These are phyloP conservation scores for Sphenostylis stenocarpa DNA, from an alignment of 306 rosid genomes.

Conservation along the genomic window DNA sequence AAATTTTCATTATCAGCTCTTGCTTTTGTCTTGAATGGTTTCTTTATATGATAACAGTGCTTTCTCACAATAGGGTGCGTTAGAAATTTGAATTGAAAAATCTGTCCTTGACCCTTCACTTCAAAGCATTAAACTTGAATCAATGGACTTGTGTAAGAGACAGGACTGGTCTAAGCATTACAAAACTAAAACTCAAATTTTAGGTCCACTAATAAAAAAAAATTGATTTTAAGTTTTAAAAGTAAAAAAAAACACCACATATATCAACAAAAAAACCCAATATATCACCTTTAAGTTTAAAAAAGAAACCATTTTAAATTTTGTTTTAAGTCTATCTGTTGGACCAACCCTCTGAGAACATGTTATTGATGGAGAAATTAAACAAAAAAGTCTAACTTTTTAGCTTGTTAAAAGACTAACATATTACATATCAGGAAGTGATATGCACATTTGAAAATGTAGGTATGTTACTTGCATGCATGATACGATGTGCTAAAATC, in stretches of 20 bases:
- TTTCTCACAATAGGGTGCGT: not conserved
- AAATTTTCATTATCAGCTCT: not conserved
- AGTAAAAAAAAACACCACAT: too few species aligned
- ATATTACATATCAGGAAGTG: not conserved
- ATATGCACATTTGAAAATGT: not conserved
- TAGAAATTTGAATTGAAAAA: not conserved
- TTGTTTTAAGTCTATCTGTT: too few species aligned
- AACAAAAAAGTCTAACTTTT: not conserved
- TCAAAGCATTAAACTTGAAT: not conserved
- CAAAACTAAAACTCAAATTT: too few species aligned
- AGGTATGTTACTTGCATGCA: not conserved
- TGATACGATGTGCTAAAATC: not conserved
- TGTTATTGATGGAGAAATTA: not conserved
- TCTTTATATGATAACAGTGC: not conserved
- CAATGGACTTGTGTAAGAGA: too few species aligned
- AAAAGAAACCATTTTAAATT: too few species aligned
- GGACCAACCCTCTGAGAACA: not conserved
- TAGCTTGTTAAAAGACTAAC: not conserved
- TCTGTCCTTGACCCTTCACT: not conserved
- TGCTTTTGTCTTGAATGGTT: not conserved
- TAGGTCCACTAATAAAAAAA: too few species aligned
- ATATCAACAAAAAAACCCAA: too few species aligned
- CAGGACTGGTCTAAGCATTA: too few species aligned
- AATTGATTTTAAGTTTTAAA: too few species aligned
- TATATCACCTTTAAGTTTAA: too few species aligned